These are phyloP conservation scores for Colletotrichum lini DNA, from an alignment of 2,329 filamentous ascomycete species.

Conservation along the genomic window DNA sequence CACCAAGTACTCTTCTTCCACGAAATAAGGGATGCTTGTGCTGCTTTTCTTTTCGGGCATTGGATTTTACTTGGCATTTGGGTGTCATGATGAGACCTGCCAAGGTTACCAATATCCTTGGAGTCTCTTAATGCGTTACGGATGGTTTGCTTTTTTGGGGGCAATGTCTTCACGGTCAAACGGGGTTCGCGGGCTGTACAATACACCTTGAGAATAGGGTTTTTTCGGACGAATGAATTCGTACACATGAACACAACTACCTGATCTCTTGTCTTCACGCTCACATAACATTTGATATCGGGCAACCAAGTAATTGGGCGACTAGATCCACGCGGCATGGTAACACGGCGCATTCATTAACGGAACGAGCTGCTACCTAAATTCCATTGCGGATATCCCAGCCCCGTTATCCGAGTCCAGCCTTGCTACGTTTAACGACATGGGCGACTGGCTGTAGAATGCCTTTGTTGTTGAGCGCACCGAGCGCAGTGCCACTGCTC, in stretches of 20 bases:
- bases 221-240: constrained; percentile 74
- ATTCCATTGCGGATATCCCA: accelerated
- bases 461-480: constrained; percentile 86
- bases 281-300: too few species aligned
- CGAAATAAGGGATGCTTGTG: constrained; percentile 82
- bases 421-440: constrained; percentile 87
- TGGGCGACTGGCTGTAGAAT: constrained; percentile 89
- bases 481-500: constrained; percentile 87
- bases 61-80: constrained; percentile 69
- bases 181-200: constrained; percentile 81
- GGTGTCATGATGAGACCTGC: constrained; percentile 71
- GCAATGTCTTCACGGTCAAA: constrained; percentile 79
- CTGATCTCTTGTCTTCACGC: too few species aligned
- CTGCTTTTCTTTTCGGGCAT: constrained; percentile 74
- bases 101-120: constrained; percentile 60
- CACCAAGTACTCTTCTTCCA: constrained; percentile 99
- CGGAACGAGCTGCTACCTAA: accelerated
- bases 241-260: constrained; percentile 65
- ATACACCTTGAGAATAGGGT: constrained; percentile 76
- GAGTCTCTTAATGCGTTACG: constrained; percentile 82
- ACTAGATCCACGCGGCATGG: too few species aligned
- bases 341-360: too few species aligned
- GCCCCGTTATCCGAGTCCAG: constrained; percentile 77
- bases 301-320: too few species aligned
- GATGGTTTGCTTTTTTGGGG: constrained; percentile 78